Evolutionary conservation across 371 early-diverging fungal species (phyloP), one percentile per base, ranked within the genome.

Genomic region (Massospora cicadina): DNA sequence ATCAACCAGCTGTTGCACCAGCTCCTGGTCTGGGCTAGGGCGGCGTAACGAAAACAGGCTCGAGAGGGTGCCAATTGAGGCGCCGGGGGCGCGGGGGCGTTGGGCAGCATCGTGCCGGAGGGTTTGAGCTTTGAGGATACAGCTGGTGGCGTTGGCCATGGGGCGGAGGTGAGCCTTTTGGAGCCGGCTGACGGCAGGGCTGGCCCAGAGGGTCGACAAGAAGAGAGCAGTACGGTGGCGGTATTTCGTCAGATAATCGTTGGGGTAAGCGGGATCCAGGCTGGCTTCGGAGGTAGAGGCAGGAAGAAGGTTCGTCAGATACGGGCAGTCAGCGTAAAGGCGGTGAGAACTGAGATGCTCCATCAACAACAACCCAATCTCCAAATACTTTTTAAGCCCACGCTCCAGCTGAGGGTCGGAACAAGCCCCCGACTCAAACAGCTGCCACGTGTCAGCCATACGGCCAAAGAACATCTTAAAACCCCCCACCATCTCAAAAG

Each of bases 61-160:
- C 70, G 64, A 72, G 65, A 68, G 75, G 74, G 23, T 17, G 17
- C 43, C 43, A 10, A 5, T 17, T 10, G 5, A 17, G 17, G 43
- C 43, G 10, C 43, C 43, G 5, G 43, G 10, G 10, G 43, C 43
- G 43, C 43, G 43, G 43, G 43, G 43, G 10, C 43, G 43, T 5
- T 43, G 43, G 17, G 43, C 17, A 17, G 43, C 17, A 17, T 74
- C 76, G 2, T 71, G 65, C 31, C 65, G 73, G 12, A 59, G 61
- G 59, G 86, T 87, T 29, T 87, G 81, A 0, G 78, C 86, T 65
- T 83, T 87, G 67, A 90, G 68, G n/a, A 90, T 77, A 59, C 84
- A 80, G 30, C 74, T 70, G 21, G 88, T 68, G 25, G 79, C 76
- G 28, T 77, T 77, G 32, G 88, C 67, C 24, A 86, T 63, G 7